These are phyloP conservation scores for Fusarium tupiense DNA, from an alignment of 2,329 filamentous ascomycete genomes.

Conservation along the genomic window DNA sequence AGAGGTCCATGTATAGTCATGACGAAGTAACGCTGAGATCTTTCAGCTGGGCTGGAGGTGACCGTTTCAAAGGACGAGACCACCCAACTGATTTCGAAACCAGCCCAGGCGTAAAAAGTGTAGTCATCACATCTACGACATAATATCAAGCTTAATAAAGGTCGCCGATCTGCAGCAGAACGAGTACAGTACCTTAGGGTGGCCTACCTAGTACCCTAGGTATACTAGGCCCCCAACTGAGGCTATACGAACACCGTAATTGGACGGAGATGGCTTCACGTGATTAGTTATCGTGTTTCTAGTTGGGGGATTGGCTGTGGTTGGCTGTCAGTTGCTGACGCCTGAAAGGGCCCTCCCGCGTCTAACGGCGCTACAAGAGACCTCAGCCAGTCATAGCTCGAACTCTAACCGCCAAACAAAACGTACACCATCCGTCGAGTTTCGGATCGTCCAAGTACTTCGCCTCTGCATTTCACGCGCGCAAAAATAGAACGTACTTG, in stretches of 20 bases:
- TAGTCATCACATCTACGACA: slow-evolving; percentile 15
- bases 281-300: slow-evolving; percentile 8
- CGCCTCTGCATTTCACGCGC: background rate
- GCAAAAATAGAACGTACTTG: slow-evolving; percentile 30
- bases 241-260: slow-evolving; percentile 23
- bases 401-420: slow-evolving; percentile 39
- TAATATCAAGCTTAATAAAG: slow-evolving; percentile 10
- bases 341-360: slow-evolving; percentile 23
- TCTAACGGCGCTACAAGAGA: slow-evolving; percentile 31
- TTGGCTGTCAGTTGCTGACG: slow-evolving; percentile 28
- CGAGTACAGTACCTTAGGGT: background rate
- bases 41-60: slow-evolving; percentile 24
- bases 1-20: background rate
- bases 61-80: slow-evolving; percentile 6
- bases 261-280: slow-evolving; percentile 20
- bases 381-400: slow-evolving; percentile 38
- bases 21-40: slow-evolving; percentile 12
- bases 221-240: slow-evolving; percentile 13
- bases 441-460: slow-evolving; percentile 16
- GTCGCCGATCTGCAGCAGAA: slow-evolving; percentile 18
- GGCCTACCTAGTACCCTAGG: background rate
- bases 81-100: slow-evolving; percentile 22
- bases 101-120: slow-evolving; percentile 5
- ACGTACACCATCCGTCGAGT: slow-evolving; percentile 23
- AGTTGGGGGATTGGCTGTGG: slow-evolving; percentile 31